Evolutionary conservation across 2,329 filamentous ascomycete genomes (phyloP), one percentile per base, ranked within the genome.

Genomic region (Acrodontium crateriforme): DNA sequence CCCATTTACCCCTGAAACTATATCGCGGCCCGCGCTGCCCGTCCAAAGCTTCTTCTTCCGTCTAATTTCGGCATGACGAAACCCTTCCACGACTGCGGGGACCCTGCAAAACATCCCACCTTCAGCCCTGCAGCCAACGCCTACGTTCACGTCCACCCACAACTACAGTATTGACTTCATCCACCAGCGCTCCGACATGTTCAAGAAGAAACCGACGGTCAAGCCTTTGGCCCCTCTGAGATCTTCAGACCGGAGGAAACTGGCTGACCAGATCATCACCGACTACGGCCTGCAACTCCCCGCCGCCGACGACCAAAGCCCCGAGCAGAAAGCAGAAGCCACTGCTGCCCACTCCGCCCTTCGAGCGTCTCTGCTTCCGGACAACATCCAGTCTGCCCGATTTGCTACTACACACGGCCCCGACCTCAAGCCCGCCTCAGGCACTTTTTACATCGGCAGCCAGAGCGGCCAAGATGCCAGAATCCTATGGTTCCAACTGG

Each of bases 371-470:
- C 55, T 78, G 2, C 57, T 78, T 3, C 74, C 74, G 0, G 74
- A 78, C 13, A 73, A 71, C 38, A 62, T 67, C 0, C 59, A 69
- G 20, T 70, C 69, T 0, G 73, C 71, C 0, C 65, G 69, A 25
- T 78, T 79, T 47, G 74, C 66, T 5, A 78, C 74, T 1, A 77
- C 72, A 0, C 59, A 65, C 12, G 74, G 74, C 0, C 70, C 73
- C 1, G 63, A 76, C 24, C 52, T 75, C 14, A 67, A 65, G 28
- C 59, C 69, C 29, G 67, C 76, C 2, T 67, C 67, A 6, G 74
- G 74, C 6, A 74, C 70, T 1, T 56, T 78, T 3, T 78, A 77
- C 42, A 67, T 74, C 2, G 74, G 74, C 16, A 58, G 62, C 23
- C 65, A 75, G 40, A 56, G 62, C 9, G 63, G 59, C 15, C 59